phyloP scores from a whole-genome alignment of 2,329 filamentous ascomycete genomes.

The Biscogniauxia mediterranea region DNA sequence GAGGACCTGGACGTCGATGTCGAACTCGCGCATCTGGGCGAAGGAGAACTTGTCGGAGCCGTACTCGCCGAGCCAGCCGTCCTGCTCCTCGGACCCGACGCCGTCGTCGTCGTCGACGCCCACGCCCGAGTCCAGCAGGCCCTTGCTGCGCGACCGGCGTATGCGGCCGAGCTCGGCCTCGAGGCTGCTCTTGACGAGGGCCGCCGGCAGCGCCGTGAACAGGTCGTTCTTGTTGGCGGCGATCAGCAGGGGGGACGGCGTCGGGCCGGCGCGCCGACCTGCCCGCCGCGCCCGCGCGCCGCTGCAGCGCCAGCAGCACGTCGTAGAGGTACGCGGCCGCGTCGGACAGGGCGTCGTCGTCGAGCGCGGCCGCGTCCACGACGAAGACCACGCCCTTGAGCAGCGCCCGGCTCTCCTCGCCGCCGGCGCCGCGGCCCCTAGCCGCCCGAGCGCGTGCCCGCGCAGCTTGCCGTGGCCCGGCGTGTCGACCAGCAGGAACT shows the following conservation, averaged over 20 bases:
- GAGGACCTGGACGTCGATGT: constrained; percentile 72
- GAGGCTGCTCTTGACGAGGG: constrained; percentile 70
- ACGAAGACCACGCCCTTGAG: constrained; percentile 73
- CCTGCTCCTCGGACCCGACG: constrained; percentile 65
- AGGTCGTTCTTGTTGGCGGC: constrained; percentile 95
- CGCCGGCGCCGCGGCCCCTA: constrained; percentile 31
- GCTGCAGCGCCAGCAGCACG: constrained; percentile 78
- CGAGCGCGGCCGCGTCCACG: constrained; percentile 76
- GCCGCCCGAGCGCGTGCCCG: constrained; percentile 57
- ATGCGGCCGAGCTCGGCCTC: constrained; percentile 81
- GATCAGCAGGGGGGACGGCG: constrained; percentile 73
- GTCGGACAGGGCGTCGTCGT: constrained; percentile 64
- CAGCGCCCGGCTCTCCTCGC: neutral
- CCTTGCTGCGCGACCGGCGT: constrained; percentile 72
- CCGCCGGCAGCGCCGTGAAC: constrained; percentile 84
- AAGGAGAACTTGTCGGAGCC: constrained; percentile 78
- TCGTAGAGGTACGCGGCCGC: constrained; percentile 87
- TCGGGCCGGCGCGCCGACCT: constrained; percentile 57
- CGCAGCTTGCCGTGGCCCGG: constrained; percentile 95
- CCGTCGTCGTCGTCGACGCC: constrained; percentile 63
- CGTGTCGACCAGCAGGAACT: constrained; percentile 80
- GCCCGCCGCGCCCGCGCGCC: constrained; percentile 55
- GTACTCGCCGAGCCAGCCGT: constrained; percentile 81
- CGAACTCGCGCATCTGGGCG: constrained; percentile 77
- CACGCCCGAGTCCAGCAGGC: constrained; percentile 78